These are phyloP conservation scores for Globisporangium acanthophoron DNA, from an alignment of 352 stramenopile genomes.

Conservation along the genomic window DNA sequence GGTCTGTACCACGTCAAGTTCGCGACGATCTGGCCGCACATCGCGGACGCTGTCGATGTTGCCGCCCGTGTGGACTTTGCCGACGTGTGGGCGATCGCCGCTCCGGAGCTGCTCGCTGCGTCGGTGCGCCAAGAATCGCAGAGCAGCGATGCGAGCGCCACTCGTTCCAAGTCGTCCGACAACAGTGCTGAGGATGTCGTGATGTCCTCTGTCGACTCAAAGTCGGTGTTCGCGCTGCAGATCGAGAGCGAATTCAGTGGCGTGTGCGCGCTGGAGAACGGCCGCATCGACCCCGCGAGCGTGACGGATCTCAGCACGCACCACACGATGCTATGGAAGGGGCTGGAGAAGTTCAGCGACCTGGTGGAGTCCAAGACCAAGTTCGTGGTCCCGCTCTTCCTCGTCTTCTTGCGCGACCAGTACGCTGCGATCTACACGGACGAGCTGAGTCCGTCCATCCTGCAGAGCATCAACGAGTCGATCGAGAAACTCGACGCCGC, in stretches of 20 bases:
- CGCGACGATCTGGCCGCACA: slow-evolving; percentile 78
- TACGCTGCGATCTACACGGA: slow-evolving; percentile 73
- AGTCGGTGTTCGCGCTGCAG: slow-evolving; percentile 12
- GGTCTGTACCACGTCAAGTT: slow-evolving; percentile 89
- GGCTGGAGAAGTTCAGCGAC: slow-evolving; percentile 64
- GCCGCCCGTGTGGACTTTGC: slow-evolving; percentile 48
- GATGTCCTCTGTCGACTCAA: neutral
- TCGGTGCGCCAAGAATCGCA: slow-evolving; percentile 36
- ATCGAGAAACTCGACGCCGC: slow-evolving; percentile 35
- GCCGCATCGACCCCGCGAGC: slow-evolving; percentile 29
- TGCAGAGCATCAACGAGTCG: slow-evolving; percentile 39
- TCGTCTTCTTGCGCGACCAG: slow-evolving; percentile 78
- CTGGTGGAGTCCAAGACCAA: slow-evolving; percentile 81
- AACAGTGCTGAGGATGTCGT: neutral
- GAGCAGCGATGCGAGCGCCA: neutral
- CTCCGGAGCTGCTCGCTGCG: slow-evolving; percentile 40
- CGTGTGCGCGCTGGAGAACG: slow-evolving; percentile 53
- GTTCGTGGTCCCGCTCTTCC: slow-evolving; percentile 83
- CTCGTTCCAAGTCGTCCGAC: neutral
- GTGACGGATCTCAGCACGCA: slow-evolving; percentile 70
- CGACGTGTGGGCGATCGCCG: slow-evolving; percentile 56
- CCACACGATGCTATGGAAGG: slow-evolving; percentile 79
- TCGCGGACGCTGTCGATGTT: slow-evolving; percentile 65
- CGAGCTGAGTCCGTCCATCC: slow-evolving; percentile 43
- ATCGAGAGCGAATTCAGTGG: slow-evolving; percentile 47